These are phyloP conservation scores for Macrophomina tecta DNA, from an alignment of 2,329 filamentous ascomycete genomes.

Conservation along the genomic window DNA sequence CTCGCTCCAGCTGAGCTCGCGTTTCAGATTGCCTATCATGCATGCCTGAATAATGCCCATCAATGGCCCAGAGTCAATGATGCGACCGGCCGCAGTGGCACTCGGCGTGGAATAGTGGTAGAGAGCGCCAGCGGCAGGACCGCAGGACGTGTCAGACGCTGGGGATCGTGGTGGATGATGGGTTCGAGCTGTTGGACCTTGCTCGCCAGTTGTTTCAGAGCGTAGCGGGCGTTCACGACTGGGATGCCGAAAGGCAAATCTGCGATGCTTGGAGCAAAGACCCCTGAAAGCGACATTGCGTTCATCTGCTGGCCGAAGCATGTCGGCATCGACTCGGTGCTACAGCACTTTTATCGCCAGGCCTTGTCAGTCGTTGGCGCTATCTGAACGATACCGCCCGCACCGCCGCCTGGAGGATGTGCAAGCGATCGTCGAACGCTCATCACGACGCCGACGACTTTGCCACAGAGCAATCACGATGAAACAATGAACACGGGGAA, in stretches of 20 bases:
- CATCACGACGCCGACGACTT: neutral
- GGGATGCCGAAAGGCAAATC: slow-evolving; percentile 5
- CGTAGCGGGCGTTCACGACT: neutral
- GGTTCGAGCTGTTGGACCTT: slow-evolving; percentile 5
- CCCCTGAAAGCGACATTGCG: neutral
- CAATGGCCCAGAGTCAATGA: neutral
- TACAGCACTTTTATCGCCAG: neutral
- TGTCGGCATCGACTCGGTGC: slow-evolving; percentile 6
- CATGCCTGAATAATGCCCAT: neutral
- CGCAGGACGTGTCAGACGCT: neutral
- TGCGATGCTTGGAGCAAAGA: neutral
- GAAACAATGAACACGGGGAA: slow-evolving; percentile 8
- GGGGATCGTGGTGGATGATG: neutral
- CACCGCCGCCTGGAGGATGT: slow-evolving; percentile 24
- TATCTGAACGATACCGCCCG: neutral
- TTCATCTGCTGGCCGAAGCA: neutral
- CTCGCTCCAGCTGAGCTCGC: slow-evolving; percentile 1
- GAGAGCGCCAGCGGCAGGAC: neutral
- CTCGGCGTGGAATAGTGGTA: neutral
- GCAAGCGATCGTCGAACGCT: slow-evolving; percentile 10
- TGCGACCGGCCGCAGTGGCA: neutral
- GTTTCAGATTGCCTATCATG: slow-evolving; percentile 20
- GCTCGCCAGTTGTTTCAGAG: neutral
- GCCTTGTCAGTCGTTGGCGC: neutral
- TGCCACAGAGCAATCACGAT: slow-evolving; percentile 1